These are phyloP conservation scores for Ploettnerulaceae sp. DNA, from an alignment of 2,329 filamentous ascomycete species.

Conservation along the genomic window DNA sequence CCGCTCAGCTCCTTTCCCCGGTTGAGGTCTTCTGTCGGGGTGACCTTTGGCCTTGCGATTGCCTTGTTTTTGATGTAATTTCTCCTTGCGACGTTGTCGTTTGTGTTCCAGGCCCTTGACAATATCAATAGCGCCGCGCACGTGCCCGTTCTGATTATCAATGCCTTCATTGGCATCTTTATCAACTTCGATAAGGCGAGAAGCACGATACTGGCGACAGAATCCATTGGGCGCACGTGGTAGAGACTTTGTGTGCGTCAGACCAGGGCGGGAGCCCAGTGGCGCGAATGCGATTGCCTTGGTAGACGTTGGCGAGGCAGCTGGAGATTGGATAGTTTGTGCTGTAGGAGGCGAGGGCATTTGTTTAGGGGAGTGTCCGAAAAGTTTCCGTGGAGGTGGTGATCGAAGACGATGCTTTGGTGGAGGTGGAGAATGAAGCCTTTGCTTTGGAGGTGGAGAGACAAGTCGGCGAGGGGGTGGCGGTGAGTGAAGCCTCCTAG, in stretches of 20 bases:
- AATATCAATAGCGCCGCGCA: constrained; percentile 93
- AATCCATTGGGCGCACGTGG: constrained; percentile 74
- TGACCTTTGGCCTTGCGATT: constrained; percentile 68
- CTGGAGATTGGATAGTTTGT: constrained; percentile 45
- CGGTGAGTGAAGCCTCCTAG: constrained; percentile 56
- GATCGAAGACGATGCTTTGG: constrained; percentile 48
- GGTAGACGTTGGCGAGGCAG: constrained; percentile 41
- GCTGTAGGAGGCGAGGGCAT: constrained; percentile 65
- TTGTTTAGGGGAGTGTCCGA: constrained; percentile 27
- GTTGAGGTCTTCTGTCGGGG: constrained; percentile 60
- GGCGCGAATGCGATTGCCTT: constrained; percentile 41
- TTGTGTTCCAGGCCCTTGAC: constrained; percentile 95
- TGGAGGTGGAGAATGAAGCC: constrained; percentile 35
- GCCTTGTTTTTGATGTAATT: constrained; percentile 85
- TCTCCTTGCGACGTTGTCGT: constrained; percentile 86
- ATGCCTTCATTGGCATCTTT: constrained; percentile 35
- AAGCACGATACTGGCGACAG: constrained; percentile 43
- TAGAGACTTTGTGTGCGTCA: constrained; percentile 79
- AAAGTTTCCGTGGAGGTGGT: constrained; percentile 47
- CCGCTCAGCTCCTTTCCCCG: constrained; percentile 83
- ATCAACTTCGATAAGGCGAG: constrained; percentile 39
- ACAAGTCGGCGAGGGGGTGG: constrained; percentile 30
- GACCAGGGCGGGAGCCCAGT: constrained; percentile 55
- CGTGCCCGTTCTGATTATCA: constrained; percentile 52
- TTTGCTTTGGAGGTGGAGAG: constrained; percentile 34